phyloP scores from a whole-genome alignment of 2,329 filamentous ascomycete genomes.

The Botryotinia narcissicola region DNA sequence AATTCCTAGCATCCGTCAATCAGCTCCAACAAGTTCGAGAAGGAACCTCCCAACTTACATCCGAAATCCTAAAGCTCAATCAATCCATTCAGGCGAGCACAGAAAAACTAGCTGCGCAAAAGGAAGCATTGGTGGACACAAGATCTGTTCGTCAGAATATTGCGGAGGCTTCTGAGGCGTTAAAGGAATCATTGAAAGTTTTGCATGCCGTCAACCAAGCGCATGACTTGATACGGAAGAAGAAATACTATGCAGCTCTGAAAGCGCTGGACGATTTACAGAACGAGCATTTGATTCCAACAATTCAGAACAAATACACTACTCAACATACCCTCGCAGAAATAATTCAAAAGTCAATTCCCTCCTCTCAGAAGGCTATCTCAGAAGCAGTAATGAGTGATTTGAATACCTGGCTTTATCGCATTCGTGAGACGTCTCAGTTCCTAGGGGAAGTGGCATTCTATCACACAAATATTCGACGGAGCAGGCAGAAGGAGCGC shows the following conservation, averaged over 20 bases:
- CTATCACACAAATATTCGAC: conserved; percentile 87
- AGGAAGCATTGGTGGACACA: conserved; percentile 90
- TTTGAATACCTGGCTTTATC: conserved; percentile 93
- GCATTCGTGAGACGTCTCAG: conserved; percentile 92
- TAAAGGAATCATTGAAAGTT: conserved; percentile 90
- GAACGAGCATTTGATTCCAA: conserved; percentile 81
- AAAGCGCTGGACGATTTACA: conserved; percentile 94
- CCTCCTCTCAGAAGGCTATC: conserved; percentile 86
- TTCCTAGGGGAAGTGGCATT: conserved; percentile 95
- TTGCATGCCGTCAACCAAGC: conserved; percentile 90
- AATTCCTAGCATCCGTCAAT: conserved; percentile 91
- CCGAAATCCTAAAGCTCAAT: conserved; percentile 88
- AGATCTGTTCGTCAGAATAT: conserved; percentile 92
- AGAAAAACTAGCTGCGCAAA: conserved; percentile 89
- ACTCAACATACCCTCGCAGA: conserved; percentile 94
- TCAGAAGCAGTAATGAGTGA: conserved; percentile 97
- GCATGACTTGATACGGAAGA: conserved; percentile 85
- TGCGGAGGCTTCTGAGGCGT: conserved; percentile 81
- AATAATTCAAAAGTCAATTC: conserved; percentile 93
- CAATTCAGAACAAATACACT: conserved; percentile 76
- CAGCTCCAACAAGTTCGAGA: conserved; percentile 90
- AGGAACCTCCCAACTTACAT: conserved; percentile 82
- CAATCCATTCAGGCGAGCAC: conserved; percentile 94
- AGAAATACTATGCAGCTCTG: conserved; percentile 92
- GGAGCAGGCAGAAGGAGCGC: conserved; percentile 78